phyloP scores from a whole-genome alignment of 805 yeast species.

The Pichia deserticola region DNA sequence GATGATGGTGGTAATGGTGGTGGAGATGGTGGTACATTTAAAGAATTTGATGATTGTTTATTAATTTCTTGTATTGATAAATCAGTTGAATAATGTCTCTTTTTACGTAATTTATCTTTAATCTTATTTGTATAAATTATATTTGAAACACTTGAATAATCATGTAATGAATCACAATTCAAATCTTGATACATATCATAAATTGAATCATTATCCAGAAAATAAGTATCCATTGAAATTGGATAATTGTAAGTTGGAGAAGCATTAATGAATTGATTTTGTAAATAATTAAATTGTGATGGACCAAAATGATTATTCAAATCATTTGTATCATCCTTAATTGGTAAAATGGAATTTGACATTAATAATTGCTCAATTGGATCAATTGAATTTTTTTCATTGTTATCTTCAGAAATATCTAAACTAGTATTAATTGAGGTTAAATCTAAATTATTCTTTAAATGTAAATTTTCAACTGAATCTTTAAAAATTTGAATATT shows the following conservation, averaged over 20 bases:
- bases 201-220: neutral
- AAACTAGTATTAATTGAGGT: too few species aligned
- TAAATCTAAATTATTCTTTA: too few species aligned
- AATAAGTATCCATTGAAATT: neutral
- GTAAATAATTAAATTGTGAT: too few species aligned
- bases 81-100: conserved; percentile 1
- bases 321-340: neutral
- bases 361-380: neutral
- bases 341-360: neutral
- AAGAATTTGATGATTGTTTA: neutral
- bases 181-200: neutral
- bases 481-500: too few species aligned
- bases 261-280: neutral
- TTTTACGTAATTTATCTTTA: conserved; percentile 8
- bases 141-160: conserved; percentile 8
- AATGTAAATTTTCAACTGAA: too few species aligned
- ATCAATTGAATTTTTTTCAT: neutral
- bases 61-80: neutral
- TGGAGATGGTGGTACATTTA: neutral
- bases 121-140: conserved; percentile 8
- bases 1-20: neutral
- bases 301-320: too few species aligned
- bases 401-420: too few species aligned
- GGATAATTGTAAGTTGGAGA: neutral
- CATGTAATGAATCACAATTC: conserved; percentile 4